Conservation (phyloP, 2,329 filamentous ascomycete species). For the Sporothrix schenckii region DNA sequence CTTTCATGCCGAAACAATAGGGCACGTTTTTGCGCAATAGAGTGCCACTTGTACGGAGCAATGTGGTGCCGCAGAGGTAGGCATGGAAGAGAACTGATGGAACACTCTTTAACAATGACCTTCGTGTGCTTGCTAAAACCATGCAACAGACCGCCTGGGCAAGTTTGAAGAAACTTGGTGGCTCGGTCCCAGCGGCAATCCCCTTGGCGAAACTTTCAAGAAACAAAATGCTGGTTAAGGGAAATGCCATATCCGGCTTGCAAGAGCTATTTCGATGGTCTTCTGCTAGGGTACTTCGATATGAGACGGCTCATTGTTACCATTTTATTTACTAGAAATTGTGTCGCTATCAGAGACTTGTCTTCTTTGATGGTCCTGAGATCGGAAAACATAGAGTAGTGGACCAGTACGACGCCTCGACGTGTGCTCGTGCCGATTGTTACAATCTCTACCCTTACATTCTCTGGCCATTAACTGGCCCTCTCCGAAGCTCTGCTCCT, state of each 20-base stretch:
- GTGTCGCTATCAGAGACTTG: no score
- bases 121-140: background rate
- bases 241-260: background rate
- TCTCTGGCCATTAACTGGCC: background rate
- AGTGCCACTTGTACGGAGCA: background rate
- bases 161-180: background rate
- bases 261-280: background rate
- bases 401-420: no score
- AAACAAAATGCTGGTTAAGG: conserved; percentile 24
- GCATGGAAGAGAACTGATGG: conserved; percentile 1
- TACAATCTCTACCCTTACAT: no score
- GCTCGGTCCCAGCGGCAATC: conserved; percentile 24
- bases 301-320: background rate
- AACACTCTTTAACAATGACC: background rate
- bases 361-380: no score
- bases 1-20: background rate
- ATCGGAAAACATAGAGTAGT: no score
- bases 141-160: background rate
- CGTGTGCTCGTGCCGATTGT: no score
- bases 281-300: background rate
- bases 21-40: background rate
- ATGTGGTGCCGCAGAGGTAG: background rate
- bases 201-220: conserved; percentile 36
- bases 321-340: no score
- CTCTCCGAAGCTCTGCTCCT: background rate